phyloP scores from a whole-genome alignment of 2,329 filamentous ascomycete species.

The Phaeosphaeriaceae sp. region DNA sequence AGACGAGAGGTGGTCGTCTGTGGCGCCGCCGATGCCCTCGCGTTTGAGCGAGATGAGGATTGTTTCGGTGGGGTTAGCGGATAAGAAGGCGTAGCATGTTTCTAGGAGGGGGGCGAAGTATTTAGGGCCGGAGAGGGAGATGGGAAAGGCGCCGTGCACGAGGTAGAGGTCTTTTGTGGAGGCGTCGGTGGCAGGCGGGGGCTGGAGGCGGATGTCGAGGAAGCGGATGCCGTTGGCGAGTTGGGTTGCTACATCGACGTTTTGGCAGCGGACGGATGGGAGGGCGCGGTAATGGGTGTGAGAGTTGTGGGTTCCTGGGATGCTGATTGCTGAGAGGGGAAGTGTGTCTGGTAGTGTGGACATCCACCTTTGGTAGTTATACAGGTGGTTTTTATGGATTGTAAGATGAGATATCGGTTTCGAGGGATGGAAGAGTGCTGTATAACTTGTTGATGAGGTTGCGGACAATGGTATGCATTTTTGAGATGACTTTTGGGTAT shows the following conservation, averaged over 20 bases:
- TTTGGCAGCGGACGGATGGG: conserved; percentile 92
- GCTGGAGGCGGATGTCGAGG: conserved; percentile 86
- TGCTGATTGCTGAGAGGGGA: conserved; percentile 80
- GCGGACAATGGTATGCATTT: conserved; percentile 48
- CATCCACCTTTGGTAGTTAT: conserved; percentile 83
- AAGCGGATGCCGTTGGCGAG: conserved; percentile 91
- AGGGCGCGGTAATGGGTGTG: conserved; percentile 84
- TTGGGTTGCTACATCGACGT: conserved; percentile 76
- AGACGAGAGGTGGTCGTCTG: conserved; percentile 77
- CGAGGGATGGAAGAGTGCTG: conserved; percentile 52
- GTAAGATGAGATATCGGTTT: conserved; percentile 50
- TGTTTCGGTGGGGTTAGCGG: conserved; percentile 78
- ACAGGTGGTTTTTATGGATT: conserved; percentile 32
- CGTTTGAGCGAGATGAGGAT: conserved; percentile 89
- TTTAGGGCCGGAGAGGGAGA: conserved; percentile 81
- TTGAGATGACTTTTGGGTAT: conserved; percentile 51
- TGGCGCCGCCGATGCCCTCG: conserved; percentile 82
- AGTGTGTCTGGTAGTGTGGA: conserved; percentile 71
- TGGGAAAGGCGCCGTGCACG: conserved; percentile 88
- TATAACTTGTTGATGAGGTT: conserved; percentile 49
- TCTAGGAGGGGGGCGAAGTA: conserved; percentile 76
- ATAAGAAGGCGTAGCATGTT: conserved; percentile 76
- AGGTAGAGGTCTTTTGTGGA: conserved; percentile 74
- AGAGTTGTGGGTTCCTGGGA: conserved; percentile 95
- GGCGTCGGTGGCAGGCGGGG: conserved; percentile 61